phyloP scores from a whole-genome alignment of 495 filamentous ascomycete genomes.

The Talaromyces borbonicus region DNA sequence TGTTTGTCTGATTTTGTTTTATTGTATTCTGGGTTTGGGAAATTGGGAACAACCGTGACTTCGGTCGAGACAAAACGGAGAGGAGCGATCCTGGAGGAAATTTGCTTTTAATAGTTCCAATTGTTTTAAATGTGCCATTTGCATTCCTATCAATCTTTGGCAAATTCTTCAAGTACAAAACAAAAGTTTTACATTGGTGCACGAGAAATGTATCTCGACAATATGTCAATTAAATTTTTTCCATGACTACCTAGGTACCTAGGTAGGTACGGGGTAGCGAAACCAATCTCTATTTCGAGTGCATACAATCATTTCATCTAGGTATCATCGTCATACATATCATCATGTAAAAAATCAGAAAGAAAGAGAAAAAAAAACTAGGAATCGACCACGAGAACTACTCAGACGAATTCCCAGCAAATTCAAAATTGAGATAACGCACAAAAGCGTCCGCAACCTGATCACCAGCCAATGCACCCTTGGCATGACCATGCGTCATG shows the following conservation, averaged over 20 bases:
- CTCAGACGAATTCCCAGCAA: constrained; percentile 18
- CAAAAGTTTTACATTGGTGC: no score
- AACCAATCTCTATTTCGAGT: no score
- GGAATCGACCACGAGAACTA: neutral
- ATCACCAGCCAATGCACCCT: constrained; percentile 20
- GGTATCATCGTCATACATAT: no score
- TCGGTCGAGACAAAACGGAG: neutral
- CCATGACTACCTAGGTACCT: no score
- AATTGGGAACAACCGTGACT: constrained; percentile 1
- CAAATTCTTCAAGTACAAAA: neutral
- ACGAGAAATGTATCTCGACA: no score
- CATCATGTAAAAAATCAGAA: no score
- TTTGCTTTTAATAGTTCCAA: neutral
- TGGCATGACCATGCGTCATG: constrained; percentile 18
- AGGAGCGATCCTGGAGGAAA: constrained; percentile 7
- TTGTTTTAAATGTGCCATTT: constrained; percentile 3
- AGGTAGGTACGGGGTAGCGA: no score
- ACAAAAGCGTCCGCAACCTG: constrained; percentile 39
- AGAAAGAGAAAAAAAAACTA: no score
- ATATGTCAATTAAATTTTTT: no score
- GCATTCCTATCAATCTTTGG: neutral
- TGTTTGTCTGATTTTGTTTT: neutral
- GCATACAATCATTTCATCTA: no score
- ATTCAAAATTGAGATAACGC: constrained; percentile 35
- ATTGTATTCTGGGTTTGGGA: constrained; percentile 1